Evolutionary conservation across 805 yeast genomes (phyloP), one percentile per base, ranked within the genome.

Genomic region (Kodamaea kakaduensis): DNA sequence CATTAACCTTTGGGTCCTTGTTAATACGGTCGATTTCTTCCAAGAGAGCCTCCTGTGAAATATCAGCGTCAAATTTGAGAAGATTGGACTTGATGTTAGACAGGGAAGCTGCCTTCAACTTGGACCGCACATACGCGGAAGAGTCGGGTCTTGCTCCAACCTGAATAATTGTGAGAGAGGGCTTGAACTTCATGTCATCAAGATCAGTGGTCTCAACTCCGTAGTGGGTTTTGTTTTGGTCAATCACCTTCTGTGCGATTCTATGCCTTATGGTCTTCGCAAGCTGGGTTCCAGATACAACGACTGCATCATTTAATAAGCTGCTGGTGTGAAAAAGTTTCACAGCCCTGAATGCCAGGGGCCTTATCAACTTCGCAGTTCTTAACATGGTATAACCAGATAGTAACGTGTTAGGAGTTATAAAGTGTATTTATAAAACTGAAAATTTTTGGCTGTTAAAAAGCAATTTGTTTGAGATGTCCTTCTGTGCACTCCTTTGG

Each of bases 81-180:
- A 85, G 66, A 16, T 70, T 71, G 40, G 93, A 86, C 23, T 64
- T 65, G 38, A 93, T 82, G 40, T 82, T 81, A 19, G 95, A 89
- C 43, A 85, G 89, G 31, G 74, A 67, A 21, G 96, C 95, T 9
- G 96, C 95, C 66, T 84, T 88, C 46, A 85, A 70, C 63, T 90
- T 90, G 81, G 89, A 85, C 44, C 81, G 77, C 36, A 90, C 97
- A 62, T 90, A 90, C 8, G 96, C 85, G 9, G 85, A 75, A 2
- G 96, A 85, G 56, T 90, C 98, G 19, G 90, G 90, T 43, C 97
- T 73, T 34, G 69, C 71, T 27, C 97, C 97, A 21, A 90, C 94
- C 63, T 90, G 97, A 41, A 90, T 69, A 48, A 90, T 88, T 25
- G 85, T 80, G 50, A 90, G 69, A 36, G 73, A 71, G 6, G 97